These are phyloP conservation scores for Oryza coarctata DNA, from an alignment of 176 grass and related monocot species.

Conservation along the genomic window DNA sequence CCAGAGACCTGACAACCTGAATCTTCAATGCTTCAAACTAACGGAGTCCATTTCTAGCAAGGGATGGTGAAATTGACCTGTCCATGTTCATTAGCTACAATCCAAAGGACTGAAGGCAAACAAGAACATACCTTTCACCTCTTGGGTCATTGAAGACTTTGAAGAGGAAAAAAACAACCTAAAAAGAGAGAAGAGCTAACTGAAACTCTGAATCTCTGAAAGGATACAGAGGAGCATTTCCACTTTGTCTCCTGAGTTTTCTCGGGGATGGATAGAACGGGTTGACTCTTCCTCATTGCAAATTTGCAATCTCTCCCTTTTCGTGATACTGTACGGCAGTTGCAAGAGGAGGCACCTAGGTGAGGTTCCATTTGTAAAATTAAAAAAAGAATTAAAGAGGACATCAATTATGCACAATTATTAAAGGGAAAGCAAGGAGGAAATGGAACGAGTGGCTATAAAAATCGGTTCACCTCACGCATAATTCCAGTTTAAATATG, in stretches of 20 bases:
- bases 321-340: neutral
- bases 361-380: conserved; percentile 22
- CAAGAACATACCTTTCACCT: neutral
- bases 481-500: neutral
- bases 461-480: conserved; percentile 30
- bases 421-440: neutral
- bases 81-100: neutral
- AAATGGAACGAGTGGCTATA: neutral
- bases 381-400: neutral
- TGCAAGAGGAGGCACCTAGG: neutral
- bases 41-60: neutral
- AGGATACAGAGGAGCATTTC: conserved; percentile 34
- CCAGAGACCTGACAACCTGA: neutral
- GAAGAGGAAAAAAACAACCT: neutral
- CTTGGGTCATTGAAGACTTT: conserved; percentile 18
- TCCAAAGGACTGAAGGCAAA: neutral
- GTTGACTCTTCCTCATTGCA: neutral
- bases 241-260: conserved; percentile 37
- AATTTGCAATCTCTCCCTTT: conserved; percentile 2
- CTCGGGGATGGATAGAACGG: conserved; percentile 1
- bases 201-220: neutral
- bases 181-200: neutral
- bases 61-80: neutral
- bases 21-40: conserved; percentile 12
- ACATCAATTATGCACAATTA: conserved; percentile 33